Conservation (phyloP, 2,329 filamentous ascomycete species). For the Fusarium decemcellulare region DNA sequence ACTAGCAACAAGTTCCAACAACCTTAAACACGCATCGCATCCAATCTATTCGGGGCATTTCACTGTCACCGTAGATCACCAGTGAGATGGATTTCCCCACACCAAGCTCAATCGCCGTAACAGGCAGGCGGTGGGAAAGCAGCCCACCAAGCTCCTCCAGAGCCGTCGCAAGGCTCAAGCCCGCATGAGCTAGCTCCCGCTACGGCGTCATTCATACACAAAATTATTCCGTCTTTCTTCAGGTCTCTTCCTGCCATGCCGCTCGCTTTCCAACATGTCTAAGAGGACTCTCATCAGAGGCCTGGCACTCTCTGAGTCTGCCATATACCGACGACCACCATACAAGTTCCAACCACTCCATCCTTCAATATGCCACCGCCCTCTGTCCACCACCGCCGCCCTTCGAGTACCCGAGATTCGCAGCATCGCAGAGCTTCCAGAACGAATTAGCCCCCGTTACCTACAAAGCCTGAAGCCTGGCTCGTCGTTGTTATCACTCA, state of each 20-base stretch:
- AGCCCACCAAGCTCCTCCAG: constrained; percentile 40
- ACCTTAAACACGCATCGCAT: no score
- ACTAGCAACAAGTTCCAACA: no score
- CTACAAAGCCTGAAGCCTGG: constrained; percentile 59
- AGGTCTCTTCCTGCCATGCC: constrained; percentile 26
- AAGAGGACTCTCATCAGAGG: constrained; percentile 30
- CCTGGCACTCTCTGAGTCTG: constrained; percentile 26
- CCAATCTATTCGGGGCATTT: background rate
- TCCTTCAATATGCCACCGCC: constrained; percentile 44
- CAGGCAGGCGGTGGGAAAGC: constrained; percentile 42
- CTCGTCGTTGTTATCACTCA: constrained; percentile 68
- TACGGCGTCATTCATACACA: constrained; percentile 33
- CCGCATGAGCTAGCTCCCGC: constrained; percentile 23
- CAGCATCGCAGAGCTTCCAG: constrained; percentile 52
- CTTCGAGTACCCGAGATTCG: constrained; percentile 52
- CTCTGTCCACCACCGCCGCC: constrained; percentile 64
- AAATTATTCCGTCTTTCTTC: constrained; percentile 22
- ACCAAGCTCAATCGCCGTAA: constrained; percentile 5
- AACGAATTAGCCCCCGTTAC: constrained; percentile 53
- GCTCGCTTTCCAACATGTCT: constrained; percentile 38
- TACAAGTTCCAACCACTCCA: constrained; percentile 2
- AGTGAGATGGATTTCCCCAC: background rate
- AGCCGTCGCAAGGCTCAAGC: constrained; percentile 29
- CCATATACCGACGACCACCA: constrained; percentile 1
- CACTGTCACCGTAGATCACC: background rate